Base-by-base conservation (phyloP, 306 rosid genomes). In the Inga laurina region DNA sequence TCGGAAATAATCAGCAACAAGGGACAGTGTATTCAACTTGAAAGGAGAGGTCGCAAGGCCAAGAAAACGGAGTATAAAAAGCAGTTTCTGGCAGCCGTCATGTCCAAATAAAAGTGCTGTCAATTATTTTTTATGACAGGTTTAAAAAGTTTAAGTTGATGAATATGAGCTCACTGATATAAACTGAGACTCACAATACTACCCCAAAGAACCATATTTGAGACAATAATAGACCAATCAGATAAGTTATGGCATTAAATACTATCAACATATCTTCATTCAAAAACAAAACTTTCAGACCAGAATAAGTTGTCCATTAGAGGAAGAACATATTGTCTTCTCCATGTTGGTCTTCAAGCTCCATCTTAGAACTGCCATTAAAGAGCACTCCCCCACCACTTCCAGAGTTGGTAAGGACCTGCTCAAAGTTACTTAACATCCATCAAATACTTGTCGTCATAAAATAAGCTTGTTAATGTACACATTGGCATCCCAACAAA, bases 381-480 rank as follows among this genome's bases (percentile, higher is more conserved):
- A 82, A 71, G 97, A 90, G 72, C 81, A 88, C 52, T 92, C 95
- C 85, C 87, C 89, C 78, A 91, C 77, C 76, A 88, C 93, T 85
- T 92, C 93, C 77, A 95, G 86, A 89, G 88, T 89, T 83, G 92
- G 93, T 68, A 95, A 86, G 80, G 95, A 91, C 87, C 98, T 95
- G 91, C 83, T 56, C 76, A 76, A 86, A 83, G 87, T 32, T 77
- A 80, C 74, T 67, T 74, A 52, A 73, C 74, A 46, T 77, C 69
- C 66, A 68, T 76, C 74, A 73, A 83, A 73, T 54, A 16, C 48
- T 64, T 66, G 27, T 39, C 5, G 51, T 11, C 41, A 71, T 11
- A 11, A 62, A 62, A 62, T 24, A 62, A 62, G 34, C 68, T 62
- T 24, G 22, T 10, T 54, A 18, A 72, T 75, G 69, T 79, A 72